Conservation (phyloP, 2,329 filamentous ascomycete species). For the Sclerotinia trifoliorum region DNA sequence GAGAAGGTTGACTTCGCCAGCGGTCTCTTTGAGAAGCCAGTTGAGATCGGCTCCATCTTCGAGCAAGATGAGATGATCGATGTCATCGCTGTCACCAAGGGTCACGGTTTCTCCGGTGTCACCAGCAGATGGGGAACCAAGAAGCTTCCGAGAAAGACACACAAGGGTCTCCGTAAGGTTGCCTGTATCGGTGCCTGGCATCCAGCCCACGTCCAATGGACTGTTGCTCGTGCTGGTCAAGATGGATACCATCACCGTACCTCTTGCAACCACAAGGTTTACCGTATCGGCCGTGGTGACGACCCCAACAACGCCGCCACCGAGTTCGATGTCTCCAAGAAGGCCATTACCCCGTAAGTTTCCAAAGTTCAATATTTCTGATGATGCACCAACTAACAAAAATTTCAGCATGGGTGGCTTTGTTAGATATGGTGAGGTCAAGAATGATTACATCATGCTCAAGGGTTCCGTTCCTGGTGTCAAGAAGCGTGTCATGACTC, state of each 20-base stretch:
- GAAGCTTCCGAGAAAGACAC: slow-evolving; percentile 99
- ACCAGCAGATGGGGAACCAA: slow-evolving; percentile 99
- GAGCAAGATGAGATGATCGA: slow-evolving; percentile 99
- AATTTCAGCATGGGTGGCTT: slow-evolving; percentile 85
- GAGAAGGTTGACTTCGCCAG: slow-evolving; percentile 97
- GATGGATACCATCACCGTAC: slow-evolving; percentile 99
- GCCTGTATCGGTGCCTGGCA: slow-evolving; percentile 99
- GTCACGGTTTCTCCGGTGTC: slow-evolving; percentile 97
- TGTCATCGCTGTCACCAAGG: slow-evolving; percentile 98
- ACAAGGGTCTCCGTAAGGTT: slow-evolving; percentile 99
- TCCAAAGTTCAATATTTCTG: not conserved
- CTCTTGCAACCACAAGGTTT: slow-evolving; percentile 99
- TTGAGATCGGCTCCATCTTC: slow-evolving; percentile 90
- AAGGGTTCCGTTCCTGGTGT: slow-evolving; percentile 97
- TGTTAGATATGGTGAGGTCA: slow-evolving; percentile 98
- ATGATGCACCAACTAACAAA: slow-evolving; percentile 38
- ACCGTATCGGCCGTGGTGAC: slow-evolving; percentile 92
- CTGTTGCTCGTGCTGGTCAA: slow-evolving; percentile 99
- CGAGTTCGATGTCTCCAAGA: slow-evolving; percentile 96
- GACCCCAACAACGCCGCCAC: slow-evolving; percentile 93
- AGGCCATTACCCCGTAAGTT: slow-evolving; percentile 98
- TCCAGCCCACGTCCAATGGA: slow-evolving; percentile 99
- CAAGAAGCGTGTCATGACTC: slow-evolving; percentile 99
- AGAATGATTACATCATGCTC: slow-evolving; percentile 97
- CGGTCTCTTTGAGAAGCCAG: slow-evolving; percentile 98